These are phyloP conservation scores for Boletus albobrunnescens DNA, from an alignment of 1,284 basidiomycete species.

Conservation along the genomic window DNA sequence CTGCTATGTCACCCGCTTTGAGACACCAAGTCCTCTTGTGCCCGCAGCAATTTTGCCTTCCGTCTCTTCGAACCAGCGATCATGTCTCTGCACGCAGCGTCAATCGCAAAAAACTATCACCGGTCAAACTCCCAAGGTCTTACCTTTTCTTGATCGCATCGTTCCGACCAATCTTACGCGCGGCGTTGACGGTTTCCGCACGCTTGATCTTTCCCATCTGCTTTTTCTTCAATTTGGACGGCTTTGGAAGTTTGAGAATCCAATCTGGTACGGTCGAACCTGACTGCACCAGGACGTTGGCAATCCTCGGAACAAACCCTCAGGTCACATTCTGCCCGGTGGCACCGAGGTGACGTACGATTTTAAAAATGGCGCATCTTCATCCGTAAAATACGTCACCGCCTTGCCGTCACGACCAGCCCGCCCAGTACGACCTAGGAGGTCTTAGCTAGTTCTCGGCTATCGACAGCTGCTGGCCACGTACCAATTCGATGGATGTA, in stretches of 20 bases:
- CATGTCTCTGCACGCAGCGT: constrained; percentile 55
- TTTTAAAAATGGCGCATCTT: constrained; percentile 89
- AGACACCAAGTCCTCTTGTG: background rate
- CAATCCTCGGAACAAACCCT: constrained; percentile 57
- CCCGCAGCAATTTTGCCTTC: constrained; percentile 35
- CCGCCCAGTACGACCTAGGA: constrained; percentile 82
- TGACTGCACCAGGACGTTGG: constrained; percentile 89
- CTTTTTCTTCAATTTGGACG: constrained; percentile 83
- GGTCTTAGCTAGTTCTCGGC: background rate
- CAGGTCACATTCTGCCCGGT: constrained; percentile 9
- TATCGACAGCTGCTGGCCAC: constrained; percentile 14
- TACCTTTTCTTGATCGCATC: constrained; percentile 75
- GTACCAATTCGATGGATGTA: constrained; percentile 93
- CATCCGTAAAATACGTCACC: constrained; percentile 93
- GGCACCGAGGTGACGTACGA: constrained; percentile 50
- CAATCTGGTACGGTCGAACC: constrained; percentile 88
- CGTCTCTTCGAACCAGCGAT: constrained; percentile 66
- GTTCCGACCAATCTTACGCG: constrained; percentile 65
- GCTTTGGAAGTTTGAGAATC: constrained; percentile 84
- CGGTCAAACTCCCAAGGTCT: constrained; percentile 11
- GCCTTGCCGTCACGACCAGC: constrained; percentile 90
- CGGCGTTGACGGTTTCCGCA: constrained; percentile 69
- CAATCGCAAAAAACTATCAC: background rate
- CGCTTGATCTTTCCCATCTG: constrained; percentile 84
- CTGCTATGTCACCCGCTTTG: background rate